These are phyloP conservation scores for Fusarium albosuccineum DNA, from an alignment of 2,329 filamentous ascomycete species.

Conservation along the genomic window DNA sequence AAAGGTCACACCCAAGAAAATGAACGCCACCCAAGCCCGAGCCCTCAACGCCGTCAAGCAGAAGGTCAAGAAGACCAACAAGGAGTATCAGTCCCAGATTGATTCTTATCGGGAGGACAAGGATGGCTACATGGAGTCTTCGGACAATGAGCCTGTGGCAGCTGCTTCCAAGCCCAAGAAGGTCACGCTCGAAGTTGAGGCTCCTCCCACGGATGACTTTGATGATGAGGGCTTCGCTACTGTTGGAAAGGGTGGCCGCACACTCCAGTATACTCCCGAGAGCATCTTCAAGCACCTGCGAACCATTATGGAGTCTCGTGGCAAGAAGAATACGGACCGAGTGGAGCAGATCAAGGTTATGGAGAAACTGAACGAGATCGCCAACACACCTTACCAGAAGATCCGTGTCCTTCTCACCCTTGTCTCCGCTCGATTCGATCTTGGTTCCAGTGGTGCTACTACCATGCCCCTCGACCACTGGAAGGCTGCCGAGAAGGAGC, in stretches of 20 bases:
- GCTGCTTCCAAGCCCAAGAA: conserved; percentile 63
- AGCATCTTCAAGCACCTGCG: conserved; percentile 98
- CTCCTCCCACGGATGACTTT: conserved; percentile 63
- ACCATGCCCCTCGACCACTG: conserved; percentile 97
- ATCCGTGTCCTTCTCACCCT: conserved; percentile 92
- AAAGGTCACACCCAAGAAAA: conserved; percentile 97
- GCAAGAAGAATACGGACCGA: conserved; percentile 98
- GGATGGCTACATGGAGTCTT: conserved; percentile 87
- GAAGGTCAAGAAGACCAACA: conserved; percentile 98
- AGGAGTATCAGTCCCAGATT: conserved; percentile 90
- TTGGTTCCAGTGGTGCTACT: conserved; percentile 80
- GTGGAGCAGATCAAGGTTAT: conserved; percentile 95
- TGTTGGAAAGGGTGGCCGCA: conserved; percentile 89
- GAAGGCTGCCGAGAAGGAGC: conserved; percentile 93
- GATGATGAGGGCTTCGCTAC: conserved; percentile 91
- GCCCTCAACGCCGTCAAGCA: conserved; percentile 98
- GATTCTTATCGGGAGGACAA: conserved; percentile 89
- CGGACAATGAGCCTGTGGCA: conserved; percentile 75
- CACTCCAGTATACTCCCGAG: conserved; percentile 93
- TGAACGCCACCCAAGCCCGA: conserved; percentile 96
- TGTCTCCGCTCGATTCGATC: conserved; percentile 93
- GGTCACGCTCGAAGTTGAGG: conserved; percentile 58
- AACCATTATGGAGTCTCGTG: conserved; percentile 92
- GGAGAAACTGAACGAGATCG: conserved; percentile 94
- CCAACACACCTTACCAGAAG: conserved; percentile 90